Evolutionary conservation across 331 rosid genomes (phyloP), one percentile per base, ranked within the genome.

Genomic region (Cucumis variabilis): DNA sequence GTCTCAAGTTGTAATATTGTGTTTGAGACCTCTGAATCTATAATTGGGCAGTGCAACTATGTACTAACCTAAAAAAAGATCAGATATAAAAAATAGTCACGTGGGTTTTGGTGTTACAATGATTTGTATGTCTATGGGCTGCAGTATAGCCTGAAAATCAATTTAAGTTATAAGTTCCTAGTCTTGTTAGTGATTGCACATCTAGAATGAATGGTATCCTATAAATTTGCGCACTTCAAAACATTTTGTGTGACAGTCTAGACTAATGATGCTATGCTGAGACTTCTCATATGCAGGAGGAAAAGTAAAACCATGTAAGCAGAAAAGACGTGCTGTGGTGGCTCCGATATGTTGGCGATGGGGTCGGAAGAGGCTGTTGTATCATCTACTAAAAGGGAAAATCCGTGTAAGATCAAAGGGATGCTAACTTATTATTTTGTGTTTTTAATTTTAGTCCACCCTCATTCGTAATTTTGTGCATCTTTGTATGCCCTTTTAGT

Each of bases 291-390:
- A 20, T 62, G 86, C 58, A 82, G 86, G 73, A 30, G 48, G 48
- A 7, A 44, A 44, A 44, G 48, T 44, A 44, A 82, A 82, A 82
- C 72, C 86, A 62, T 8, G 53, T 33, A 82, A 82, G 70, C 37
- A 82, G 73, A 82, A 58, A 82, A 37, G 58, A 82, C 86, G 53
- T 0, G 13, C 3, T 33, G 86, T 62, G 2, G 15, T 63, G 86
- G 89, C 90, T 6, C 92, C 89, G 2, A 23, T 77, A 28, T 84
- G 82, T 84, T 91, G 92, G 93, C 90, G 72, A 84, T 84, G 89
- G 89, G 90, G 93, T 21, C 88, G 88, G 58, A 91, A 88, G 79
- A 62, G 88, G 71, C 88, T 89, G 4, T 21, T 91, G 13, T 89
- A 89, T 91, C 92, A 85, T 66, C 79, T 89, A 66, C 60, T 89